These are phyloP conservation scores for Xylaria sp. DNA, from an alignment of 2,329 filamentous ascomycete genomes.

Conservation along the genomic window DNA sequence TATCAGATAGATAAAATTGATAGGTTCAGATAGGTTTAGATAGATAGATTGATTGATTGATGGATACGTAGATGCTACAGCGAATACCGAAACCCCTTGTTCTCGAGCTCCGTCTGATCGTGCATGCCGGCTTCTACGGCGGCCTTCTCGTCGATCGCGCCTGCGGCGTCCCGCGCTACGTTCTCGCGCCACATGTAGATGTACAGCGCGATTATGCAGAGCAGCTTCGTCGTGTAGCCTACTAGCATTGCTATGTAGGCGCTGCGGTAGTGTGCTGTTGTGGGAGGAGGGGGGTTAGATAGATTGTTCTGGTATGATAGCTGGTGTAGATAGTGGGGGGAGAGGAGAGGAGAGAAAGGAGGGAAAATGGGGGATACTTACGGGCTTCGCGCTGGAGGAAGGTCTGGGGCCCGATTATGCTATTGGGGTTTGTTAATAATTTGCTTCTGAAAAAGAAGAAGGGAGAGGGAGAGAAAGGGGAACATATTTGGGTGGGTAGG, in stretches of 20 bases:
- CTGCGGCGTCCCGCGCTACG: constrained; percentile 47
- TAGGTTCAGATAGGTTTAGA: too few species aligned
- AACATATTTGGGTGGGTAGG: too few species aligned
- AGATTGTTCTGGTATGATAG: too few species aligned
- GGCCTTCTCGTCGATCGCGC: constrained; percentile 43
- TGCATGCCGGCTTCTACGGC: constrained; percentile 50
- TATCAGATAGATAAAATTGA: too few species aligned
- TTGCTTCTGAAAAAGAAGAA: neutral
- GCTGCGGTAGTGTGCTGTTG: constrained; percentile 47
- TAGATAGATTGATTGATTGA: neutral
- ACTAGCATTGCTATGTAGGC: constrained; percentile 51
- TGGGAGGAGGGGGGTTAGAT: too few species aligned
- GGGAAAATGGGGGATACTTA: constrained; percentile 38
- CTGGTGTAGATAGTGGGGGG: neutral
- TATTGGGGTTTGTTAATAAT: constrained; percentile 27
- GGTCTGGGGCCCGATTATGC: constrained; percentile 50
- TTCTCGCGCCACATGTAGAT: constrained; percentile 48
- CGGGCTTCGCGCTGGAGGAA: constrained; percentile 44
- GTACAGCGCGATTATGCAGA: constrained; percentile 46
- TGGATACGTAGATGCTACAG: constrained; percentile 5
- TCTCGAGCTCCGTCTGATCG: constrained; percentile 49
- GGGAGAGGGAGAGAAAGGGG: neutral
- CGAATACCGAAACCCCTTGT: constrained; percentile 49
- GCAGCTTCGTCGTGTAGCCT: constrained; percentile 48
- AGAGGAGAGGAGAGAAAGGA: neutral